These are phyloP conservation scores for Juglanconis sp. DNA, from an alignment of 2,329 filamentous ascomycete species.

Conservation along the genomic window DNA sequence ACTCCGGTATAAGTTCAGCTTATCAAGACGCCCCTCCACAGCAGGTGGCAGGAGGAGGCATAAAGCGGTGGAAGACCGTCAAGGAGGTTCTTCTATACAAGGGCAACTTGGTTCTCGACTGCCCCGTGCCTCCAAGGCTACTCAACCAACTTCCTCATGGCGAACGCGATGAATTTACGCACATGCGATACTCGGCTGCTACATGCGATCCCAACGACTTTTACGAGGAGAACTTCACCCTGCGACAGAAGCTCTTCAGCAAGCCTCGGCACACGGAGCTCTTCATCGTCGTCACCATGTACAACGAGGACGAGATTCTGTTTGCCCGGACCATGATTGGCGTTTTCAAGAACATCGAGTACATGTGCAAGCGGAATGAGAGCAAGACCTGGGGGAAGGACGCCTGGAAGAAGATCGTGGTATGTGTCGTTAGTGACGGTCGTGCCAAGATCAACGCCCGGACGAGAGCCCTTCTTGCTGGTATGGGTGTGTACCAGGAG, in stretches of 20 bases:
- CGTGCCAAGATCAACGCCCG: constrained; percentile 94
- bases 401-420: constrained; percentile 99
- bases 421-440: constrained; percentile 94
- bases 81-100: constrained; percentile 98
- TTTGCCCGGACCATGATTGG: constrained; percentile 95
- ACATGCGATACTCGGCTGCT: constrained; percentile 94
- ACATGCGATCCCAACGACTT: constrained; percentile 92
- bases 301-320: constrained; percentile 96
- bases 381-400: constrained; percentile 98
- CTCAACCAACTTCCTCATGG: constrained; percentile 86
- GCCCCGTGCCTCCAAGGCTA: constrained; percentile 84
- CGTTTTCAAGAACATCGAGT: constrained; percentile 98
- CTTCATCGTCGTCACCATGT: constrained; percentile 97
- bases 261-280: constrained; percentile 91
- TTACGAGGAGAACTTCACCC: constrained; percentile 82
- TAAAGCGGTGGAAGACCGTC: constrained; percentile 95
- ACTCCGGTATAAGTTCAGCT: constrained; percentile 42
- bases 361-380: constrained; percentile 89
- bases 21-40: constrained; percentile 43
- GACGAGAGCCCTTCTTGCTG: constrained; percentile 84
- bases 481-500: constrained; percentile 95
- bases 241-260: constrained; percentile 87
- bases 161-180: constrained; percentile 86
- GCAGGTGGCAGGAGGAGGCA: constrained; percentile 51
- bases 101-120: constrained; percentile 94